Evolutionary conservation across 768 basidiomycete species (phyloP).

Genomic region (Boletus sp.): DNA sequence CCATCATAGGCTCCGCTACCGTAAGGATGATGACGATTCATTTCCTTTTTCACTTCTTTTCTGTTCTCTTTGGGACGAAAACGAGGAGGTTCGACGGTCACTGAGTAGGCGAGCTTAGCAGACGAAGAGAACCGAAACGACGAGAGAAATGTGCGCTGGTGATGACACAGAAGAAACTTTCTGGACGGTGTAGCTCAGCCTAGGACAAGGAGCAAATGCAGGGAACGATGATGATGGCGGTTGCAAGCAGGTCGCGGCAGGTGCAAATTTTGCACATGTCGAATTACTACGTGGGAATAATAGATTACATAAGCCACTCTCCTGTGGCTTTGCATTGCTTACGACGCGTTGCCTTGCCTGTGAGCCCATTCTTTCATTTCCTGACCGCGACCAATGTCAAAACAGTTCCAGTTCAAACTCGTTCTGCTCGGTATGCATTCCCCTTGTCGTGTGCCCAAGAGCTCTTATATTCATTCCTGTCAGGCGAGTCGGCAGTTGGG

Average conservation of each 20-base stretch:
- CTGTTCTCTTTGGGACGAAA: slow-evolving; percentile 29
- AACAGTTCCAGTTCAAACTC: slow-evolving; percentile 93
- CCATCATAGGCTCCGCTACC: slow-evolving; percentile 59
- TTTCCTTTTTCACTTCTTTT: slow-evolving; percentile 31
- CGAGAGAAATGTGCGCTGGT: slow-evolving; percentile 17
- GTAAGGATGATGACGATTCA: slow-evolving; percentile 93
- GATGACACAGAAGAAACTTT: slow-evolving; percentile 20
- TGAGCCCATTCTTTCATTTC: slow-evolving; percentile 14
- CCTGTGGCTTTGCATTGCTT: slow-evolving; percentile 1
- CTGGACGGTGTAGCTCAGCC: slow-evolving; percentile 24
- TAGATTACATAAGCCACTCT: slow-evolving; percentile 22
- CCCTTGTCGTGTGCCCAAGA: not conserved
- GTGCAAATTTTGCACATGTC: slow-evolving; percentile 34
- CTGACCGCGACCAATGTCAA: slow-evolving; percentile 64
- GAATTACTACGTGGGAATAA: slow-evolving; percentile 23
- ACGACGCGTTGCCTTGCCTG: not conserved
- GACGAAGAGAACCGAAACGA: slow-evolving; percentile 17
- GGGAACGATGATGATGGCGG: slow-evolving; percentile 38
- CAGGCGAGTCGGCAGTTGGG: slow-evolving; percentile 97
- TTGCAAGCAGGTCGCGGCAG: slow-evolving; percentile 22
- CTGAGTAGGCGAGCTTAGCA: slow-evolving; percentile 27
- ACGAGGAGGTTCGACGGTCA: slow-evolving; percentile 20
- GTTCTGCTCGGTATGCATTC: slow-evolving; percentile 76
- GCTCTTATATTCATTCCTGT: slow-evolving; percentile 8
- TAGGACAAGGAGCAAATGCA: slow-evolving; percentile 20